Evolutionary conservation across 2,329 filamentous ascomycete genomes (phyloP).

Genomic region (Neonectria punicea): DNA sequence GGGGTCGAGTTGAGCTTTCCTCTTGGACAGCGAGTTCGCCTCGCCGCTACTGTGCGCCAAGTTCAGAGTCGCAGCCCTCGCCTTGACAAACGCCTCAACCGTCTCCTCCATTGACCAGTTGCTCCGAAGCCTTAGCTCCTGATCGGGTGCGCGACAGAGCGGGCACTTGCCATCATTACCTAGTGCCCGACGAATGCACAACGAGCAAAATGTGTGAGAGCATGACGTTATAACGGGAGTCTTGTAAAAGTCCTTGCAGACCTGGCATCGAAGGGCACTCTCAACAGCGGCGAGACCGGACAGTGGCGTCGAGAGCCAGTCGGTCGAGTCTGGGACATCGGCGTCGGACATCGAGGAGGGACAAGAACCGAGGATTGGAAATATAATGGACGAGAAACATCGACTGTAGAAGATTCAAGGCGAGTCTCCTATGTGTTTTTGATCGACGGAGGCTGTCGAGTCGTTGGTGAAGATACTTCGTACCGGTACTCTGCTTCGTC

Average conservation of each 20-base stretch:
- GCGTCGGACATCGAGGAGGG: constrained; percentile 45
- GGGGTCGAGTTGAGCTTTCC: constrained; percentile 32
- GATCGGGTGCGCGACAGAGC: constrained; percentile 79
- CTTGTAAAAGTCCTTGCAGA: constrained; percentile 97
- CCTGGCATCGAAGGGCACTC: constrained; percentile 88
- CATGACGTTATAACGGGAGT: constrained; percentile 96
- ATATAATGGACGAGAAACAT: background rate
- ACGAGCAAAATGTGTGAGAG: constrained; percentile 94
- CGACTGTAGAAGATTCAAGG: background rate
- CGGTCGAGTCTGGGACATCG: constrained; percentile 79
- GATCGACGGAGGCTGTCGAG: background rate
- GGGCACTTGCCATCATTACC: constrained; percentile 89
- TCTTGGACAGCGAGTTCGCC: constrained; percentile 7
- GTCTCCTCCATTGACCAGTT: constrained; percentile 90
- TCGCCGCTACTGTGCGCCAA: constrained; percentile 62
- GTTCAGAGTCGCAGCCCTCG: constrained; percentile 70
- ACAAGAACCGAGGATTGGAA: background rate
- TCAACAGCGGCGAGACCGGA: constrained; percentile 77
- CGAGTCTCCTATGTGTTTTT: no score
- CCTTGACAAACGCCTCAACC: constrained; percentile 79
- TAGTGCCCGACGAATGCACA: constrained; percentile 90
- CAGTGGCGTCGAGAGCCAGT: constrained; percentile 81
- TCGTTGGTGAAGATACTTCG: background rate
- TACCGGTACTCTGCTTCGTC: background rate
- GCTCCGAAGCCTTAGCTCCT: constrained; percentile 84